Percentiles rank a stretch among this genome's conserved stretches.
phyloP scores from a whole-genome alignment of 768 basidiomycete species.

The Clavaria fumosa region DNA sequence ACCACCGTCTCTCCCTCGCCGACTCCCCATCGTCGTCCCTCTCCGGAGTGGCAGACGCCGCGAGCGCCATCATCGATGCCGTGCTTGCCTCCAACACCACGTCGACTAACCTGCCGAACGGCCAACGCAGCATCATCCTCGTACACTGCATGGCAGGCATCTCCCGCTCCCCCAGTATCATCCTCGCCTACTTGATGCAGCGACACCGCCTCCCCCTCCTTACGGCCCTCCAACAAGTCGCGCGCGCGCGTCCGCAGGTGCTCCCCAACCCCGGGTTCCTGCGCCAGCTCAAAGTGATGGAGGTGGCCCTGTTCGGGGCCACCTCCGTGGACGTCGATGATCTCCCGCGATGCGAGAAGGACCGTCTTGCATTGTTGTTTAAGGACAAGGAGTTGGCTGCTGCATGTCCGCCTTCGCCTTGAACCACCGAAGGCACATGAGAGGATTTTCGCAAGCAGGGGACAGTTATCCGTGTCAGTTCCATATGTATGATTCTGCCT shows the following conservation, averaged over 20 bases:
- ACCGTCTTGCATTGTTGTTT: too few species aligned
- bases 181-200: conserved; percentile 28
- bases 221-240: conserved; percentile 22
- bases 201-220: conserved; percentile 21
- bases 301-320: conserved; percentile 15
- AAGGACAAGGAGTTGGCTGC: too few species aligned
- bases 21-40: conserved; percentile 22
- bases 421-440: too few species aligned
- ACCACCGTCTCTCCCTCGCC: conserved; percentile 24
- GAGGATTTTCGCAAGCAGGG: too few species aligned
- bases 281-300: conserved; percentile 25
- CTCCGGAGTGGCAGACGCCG: conserved; percentile 13
- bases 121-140: conserved; percentile 22
- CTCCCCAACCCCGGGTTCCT: conserved; percentile 31
- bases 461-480: too few species aligned
- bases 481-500: too few species aligned
- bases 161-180: conserved; percentile 29
- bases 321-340: conserved; percentile 21
- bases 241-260: conserved; percentile 21
- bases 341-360: too few species aligned
- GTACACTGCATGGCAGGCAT: conserved; percentile 31
- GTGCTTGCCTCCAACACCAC: too few species aligned
- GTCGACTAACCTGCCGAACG: too few species aligned
- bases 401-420: too few species aligned
- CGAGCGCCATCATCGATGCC: conserved; percentile 18